Percentiles rank a stretch among this genome's conserved stretches.
These are phyloP conservation scores for Setomelanomma holmii DNA, from an alignment of 2,329 filamentous ascomycete genomes.

Conservation along the genomic window DNA sequence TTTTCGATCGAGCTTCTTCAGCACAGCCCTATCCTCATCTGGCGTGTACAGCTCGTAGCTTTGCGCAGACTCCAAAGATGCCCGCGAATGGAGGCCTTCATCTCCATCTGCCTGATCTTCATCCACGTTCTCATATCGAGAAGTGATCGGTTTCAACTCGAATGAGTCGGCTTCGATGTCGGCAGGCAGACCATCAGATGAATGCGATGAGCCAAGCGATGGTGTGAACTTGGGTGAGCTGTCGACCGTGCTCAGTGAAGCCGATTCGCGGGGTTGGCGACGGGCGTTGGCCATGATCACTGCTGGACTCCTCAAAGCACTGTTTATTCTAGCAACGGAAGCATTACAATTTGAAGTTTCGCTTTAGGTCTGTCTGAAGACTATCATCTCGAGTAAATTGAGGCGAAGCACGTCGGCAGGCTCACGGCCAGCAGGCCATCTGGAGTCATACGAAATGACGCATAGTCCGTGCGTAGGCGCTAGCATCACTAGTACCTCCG, in stretches of 20 bases:
- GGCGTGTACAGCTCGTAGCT: conserved; percentile 63
- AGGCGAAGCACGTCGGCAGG: no score
- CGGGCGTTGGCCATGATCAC: conserved; percentile 17
- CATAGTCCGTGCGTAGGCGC: no score
- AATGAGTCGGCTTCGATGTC: conserved; percentile 27
- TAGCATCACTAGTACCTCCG: no score
- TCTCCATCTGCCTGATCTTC: conserved; percentile 30
- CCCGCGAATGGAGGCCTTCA: conserved; percentile 30
- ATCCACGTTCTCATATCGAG: conserved; percentile 14
- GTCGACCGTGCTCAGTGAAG: conserved; percentile 30
- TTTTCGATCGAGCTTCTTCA: conserved; percentile 76
- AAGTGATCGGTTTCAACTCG: conserved; percentile 30
- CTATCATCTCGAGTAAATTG: no score
- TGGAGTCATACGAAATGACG: no score
- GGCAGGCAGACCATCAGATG: conserved; percentile 13
- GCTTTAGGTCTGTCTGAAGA: no score
- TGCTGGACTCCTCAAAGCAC: no score
- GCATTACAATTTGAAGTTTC: no score
- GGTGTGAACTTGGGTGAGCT: conserved; percentile 30
- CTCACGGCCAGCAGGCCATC: no score
- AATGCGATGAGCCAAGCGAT: conserved; percentile 27
- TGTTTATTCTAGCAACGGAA: no score
- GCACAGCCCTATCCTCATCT: conserved; percentile 75
- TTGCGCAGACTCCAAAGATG: conserved; percentile 40
- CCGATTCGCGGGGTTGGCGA: conserved; percentile 18